A percentile compares a stretch with the other conserved stretches of the same genome.
Evolutionary conservation across 352 stramenopile genomes (phyloP).

Genomic region (Pythium dissotocum): DNA sequence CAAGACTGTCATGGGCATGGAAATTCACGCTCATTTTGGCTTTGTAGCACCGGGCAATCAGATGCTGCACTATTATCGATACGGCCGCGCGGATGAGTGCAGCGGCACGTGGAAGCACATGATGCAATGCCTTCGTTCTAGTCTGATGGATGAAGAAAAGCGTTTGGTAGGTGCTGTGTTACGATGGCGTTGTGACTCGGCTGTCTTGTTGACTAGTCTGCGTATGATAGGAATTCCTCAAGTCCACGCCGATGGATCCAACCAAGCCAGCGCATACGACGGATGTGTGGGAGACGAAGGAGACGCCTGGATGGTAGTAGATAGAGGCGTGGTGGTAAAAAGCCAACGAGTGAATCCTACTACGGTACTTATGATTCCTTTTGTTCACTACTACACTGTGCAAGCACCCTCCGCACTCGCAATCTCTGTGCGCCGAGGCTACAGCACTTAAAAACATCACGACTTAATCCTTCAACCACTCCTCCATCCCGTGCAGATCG

Average conservation of each 20-base stretch:
- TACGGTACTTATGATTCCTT: conserved; percentile 10
- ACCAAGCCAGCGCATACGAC: conserved; percentile 50
- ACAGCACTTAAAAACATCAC: conserved; percentile 8
- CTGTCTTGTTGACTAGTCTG: background rate
- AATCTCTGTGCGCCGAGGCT: background rate
- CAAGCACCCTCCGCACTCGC: background rate
- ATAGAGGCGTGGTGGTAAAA: background rate
- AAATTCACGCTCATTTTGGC: background rate
- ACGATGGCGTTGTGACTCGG: background rate
- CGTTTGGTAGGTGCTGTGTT: conserved; percentile 34
- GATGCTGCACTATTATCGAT: conserved; percentile 81
- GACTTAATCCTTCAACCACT: conserved; percentile 77
- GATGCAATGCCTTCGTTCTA: conserved; percentile 76
- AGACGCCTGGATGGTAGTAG: conserved; percentile 66
- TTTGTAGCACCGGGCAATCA: conserved; percentile 70
- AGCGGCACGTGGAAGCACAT: conserved; percentile 82
- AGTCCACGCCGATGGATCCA: conserved; percentile 64
- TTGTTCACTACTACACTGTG: background rate
- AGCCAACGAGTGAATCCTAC: background rate
- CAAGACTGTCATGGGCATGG: background rate
- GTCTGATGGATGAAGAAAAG: conserved; percentile 80
- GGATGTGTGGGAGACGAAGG: conserved; percentile 68
- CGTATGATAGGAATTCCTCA: conserved; percentile 53
- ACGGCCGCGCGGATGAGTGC: conserved; percentile 73
- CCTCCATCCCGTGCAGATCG: conserved; percentile 78